These are phyloP conservation scores for Meyerozyma guilliermondii DNA, from an alignment of 1,139 yeast genomes.

Conservation along the genomic window DNA sequence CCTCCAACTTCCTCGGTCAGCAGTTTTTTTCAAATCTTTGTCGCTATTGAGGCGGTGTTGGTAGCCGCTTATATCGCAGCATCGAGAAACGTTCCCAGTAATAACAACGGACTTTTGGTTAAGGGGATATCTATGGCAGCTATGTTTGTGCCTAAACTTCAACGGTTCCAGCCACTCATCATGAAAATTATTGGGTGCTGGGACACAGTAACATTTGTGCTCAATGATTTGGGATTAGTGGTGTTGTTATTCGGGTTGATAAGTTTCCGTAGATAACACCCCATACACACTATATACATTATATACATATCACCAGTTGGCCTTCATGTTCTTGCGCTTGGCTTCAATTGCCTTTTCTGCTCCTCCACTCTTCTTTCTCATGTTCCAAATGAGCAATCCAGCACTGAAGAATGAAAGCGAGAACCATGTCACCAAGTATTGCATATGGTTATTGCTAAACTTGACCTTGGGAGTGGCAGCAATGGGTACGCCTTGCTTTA, in stretches of 20 bases:
- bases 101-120: conserved; percentile 14
- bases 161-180: conserved; percentile 24
- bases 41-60: conserved; percentile 29
- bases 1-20: conserved; percentile 11
- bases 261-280: conserved; percentile 15
- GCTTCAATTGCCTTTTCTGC: conserved; percentile 41
- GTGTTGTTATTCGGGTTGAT: conserved; percentile 37
- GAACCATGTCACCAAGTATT: conserved; percentile 93
- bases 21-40: conserved; percentile 26
- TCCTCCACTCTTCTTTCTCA: conserved; percentile 27
- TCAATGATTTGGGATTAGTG: conserved; percentile 35
- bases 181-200: conserved; percentile 30
- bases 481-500: conserved; percentile 82
- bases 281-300: neutral
- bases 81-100: conserved; percentile 17
- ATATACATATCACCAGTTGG: conserved; percentile 10
- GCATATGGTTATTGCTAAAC: conserved; percentile 84
- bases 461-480: conserved; percentile 78
- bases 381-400: conserved; percentile 45
- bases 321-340: conserved; percentile 35
- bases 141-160: conserved; percentile 33
- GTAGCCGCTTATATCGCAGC: conserved; percentile 30
- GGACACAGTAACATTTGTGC: conserved; percentile 32
- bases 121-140: conserved; percentile 30
- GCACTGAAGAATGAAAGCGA: conserved; percentile 73